phyloP scores from a whole-genome alignment of 805 yeast genomes.

The Grigorovia yakushimaensis region DNA sequence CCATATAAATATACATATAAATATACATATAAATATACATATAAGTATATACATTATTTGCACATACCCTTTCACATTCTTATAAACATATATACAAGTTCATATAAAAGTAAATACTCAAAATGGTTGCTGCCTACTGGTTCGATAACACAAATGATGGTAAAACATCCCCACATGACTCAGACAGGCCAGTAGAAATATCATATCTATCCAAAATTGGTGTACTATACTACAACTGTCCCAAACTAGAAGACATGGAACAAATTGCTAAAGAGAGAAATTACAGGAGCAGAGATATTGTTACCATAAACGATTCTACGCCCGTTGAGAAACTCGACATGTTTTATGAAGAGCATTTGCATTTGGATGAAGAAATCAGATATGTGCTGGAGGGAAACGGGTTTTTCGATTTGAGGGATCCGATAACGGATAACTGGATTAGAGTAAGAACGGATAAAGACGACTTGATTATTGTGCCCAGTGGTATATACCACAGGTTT shows the following conservation, averaged over 20 bases:
- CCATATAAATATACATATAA: too few relatives aligned
- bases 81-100: too few relatives aligned
- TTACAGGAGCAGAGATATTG: slow-evolving; percentile 73
- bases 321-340: slow-evolving; percentile 52
- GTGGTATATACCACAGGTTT: slow-evolving; percentile 91
- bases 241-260: slow-evolving; percentile 46
- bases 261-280: slow-evolving; percentile 55
- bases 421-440: slow-evolving; percentile 54
- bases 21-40: too few relatives aligned
- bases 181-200: slow-evolving; percentile 48
- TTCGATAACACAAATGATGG: slow-evolving; percentile 53
- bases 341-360: slow-evolving; percentile 80
- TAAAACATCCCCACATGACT: slow-evolving; percentile 62
- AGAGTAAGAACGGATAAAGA: slow-evolving; percentile 53
- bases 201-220: slow-evolving; percentile 51
- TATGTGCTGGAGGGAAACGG: slow-evolving; percentile 87
- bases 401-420: slow-evolving; percentile 75
- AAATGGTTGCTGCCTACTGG: slow-evolving; percentile 43
- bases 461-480: slow-evolving; percentile 69
- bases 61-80: too few relatives aligned
- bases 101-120: too few relatives aligned
- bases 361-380: slow-evolving; percentile 95
- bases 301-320: slow-evolving; percentile 38
- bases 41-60: too few relatives aligned
- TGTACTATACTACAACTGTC: slow-evolving; percentile 50